These are phyloP conservation scores for Symbiotaphrina buchneri DNA, from an alignment of 495 filamentous ascomycete genomes.

Conservation along the genomic window DNA sequence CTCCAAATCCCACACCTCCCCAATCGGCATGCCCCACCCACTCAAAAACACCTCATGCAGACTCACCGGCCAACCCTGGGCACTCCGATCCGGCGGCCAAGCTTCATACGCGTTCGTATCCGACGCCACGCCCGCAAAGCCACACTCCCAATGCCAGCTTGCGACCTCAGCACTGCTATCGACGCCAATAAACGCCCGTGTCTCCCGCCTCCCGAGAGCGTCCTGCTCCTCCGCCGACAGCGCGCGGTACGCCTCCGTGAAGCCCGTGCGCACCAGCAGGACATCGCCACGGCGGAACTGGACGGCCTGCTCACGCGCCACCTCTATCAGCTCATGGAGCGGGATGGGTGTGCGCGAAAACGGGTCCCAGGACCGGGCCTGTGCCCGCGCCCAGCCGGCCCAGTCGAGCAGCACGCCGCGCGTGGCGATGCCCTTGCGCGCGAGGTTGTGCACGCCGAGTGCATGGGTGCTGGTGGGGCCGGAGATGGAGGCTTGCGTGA, in stretches of 20 bases:
- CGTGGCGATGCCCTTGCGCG: neutral
- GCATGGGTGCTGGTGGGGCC: constrained; percentile 6
- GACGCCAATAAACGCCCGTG: constrained; percentile 19
- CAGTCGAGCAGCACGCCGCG: constrained; percentile 2
- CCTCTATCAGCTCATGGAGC: constrained; percentile 3
- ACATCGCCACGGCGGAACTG: constrained; percentile 25
- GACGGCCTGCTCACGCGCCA: constrained; percentile 12
- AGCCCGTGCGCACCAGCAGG: constrained; percentile 29
- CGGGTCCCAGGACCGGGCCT: neutral
- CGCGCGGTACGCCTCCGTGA: constrained; percentile 17
- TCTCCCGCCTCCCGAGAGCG: constrained; percentile 10
- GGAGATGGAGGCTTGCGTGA: constrained; percentile 7
- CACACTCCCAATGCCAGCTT: constrained; percentile 24
- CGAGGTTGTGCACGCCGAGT: neutral
- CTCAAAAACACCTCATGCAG: constrained; percentile 30
- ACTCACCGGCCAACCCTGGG: constrained; percentile 9
- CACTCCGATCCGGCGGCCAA: constrained; percentile 9
- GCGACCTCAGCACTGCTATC: constrained; percentile 18
- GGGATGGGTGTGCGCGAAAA: neutral
- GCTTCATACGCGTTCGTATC: constrained; percentile 26
- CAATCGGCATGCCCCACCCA: constrained; percentile 34
- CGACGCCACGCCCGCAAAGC: constrained; percentile 27
- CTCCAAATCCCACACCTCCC: constrained; percentile 36
- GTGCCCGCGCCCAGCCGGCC: constrained; percentile 4
- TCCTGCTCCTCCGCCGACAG: constrained; percentile 12